Conservation (phyloP, 2,329 filamentous ascomycete genomes). For the Neoascochyta sp. region DNA sequence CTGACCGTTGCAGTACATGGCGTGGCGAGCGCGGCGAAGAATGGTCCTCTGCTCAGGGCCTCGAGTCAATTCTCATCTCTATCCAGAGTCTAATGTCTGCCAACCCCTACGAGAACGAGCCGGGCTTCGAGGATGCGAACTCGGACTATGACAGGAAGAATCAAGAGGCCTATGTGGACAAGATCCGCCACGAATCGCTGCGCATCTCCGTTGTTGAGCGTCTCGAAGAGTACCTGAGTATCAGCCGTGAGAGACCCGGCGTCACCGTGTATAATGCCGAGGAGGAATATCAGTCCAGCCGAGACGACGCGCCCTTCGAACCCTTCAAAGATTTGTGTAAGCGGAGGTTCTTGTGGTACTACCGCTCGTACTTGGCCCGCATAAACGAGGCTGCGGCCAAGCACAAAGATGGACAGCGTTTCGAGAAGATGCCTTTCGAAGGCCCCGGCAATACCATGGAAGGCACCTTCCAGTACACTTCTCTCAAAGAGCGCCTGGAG, state of each 20-base stretch:
- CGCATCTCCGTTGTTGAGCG: constrained; percentile 82
- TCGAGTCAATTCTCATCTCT: constrained; percentile 90
- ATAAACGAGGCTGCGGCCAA: constrained; percentile 63
- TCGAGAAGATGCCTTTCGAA: constrained; percentile 88
- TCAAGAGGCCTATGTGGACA: constrained; percentile 72
- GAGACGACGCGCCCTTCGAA: constrained; percentile 64
- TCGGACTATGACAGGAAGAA: constrained; percentile 65
- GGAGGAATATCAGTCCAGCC: constrained; percentile 44
- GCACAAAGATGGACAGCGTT: constrained; percentile 60
- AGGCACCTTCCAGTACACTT: constrained; percentile 76
- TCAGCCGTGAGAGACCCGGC: constrained; percentile 45
- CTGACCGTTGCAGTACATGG: constrained; percentile 69
- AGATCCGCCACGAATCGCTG: constrained; percentile 90
- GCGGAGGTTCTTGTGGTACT: constrained; percentile 92
- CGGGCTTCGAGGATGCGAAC: constrained; percentile 79
- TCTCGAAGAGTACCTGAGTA: constrained; percentile 72
- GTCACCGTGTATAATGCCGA: constrained; percentile 50
- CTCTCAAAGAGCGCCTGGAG: constrained; percentile 65
- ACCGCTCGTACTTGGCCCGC: constrained; percentile 74
- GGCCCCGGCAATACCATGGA: constrained; percentile 73
- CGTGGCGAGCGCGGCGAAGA: constrained; percentile 83
- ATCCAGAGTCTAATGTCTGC: constrained; percentile 94
- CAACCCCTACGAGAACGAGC: constrained; percentile 95
- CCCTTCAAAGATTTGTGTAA: constrained; percentile 91
- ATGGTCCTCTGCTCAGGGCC: constrained; percentile 92